Conservation (phyloP, 2,329 filamentous ascomycete genomes). For the Dothistroma septosporum region DNA sequence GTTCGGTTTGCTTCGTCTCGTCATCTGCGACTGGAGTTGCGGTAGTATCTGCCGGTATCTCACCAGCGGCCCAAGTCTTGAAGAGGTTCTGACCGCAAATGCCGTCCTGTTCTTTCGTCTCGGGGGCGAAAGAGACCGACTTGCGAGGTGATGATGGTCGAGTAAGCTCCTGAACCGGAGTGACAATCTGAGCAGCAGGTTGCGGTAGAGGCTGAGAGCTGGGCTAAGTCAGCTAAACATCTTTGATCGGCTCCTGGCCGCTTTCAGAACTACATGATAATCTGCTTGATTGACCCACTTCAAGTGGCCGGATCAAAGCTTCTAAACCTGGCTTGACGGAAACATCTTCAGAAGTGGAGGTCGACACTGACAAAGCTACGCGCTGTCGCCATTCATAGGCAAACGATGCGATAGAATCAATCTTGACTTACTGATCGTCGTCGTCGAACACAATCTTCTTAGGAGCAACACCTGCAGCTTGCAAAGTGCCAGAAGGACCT, state of each 20-base stretch:
- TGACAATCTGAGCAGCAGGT: not conserved
- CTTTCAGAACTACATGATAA: too few species aligned
- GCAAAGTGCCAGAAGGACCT: constrained; percentile 12
- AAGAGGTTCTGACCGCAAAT: constrained; percentile 51
- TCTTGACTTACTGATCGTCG: constrained; percentile 19
- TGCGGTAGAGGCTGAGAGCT: constrained; percentile 2
- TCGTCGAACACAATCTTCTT: constrained; percentile 23
- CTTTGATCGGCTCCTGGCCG: not conserved
- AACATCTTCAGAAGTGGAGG: too few species aligned
- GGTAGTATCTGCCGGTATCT: constrained; percentile 14
- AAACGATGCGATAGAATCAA: not conserved
- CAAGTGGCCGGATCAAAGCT: too few species aligned
- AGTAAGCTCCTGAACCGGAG: not conserved
- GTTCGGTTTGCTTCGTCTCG: constrained; percentile 24
- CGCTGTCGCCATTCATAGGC: not conserved
- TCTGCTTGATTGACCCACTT: not conserved
- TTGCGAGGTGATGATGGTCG: constrained; percentile 38
- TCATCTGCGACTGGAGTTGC: not conserved
- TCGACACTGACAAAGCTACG: not conserved
- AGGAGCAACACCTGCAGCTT: constrained; percentile 15
- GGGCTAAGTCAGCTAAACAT: not conserved
- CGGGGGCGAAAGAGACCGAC: constrained; percentile 61
- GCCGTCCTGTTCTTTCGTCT: constrained; percentile 58
- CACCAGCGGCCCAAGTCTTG: constrained; percentile 44
- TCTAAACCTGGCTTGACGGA: too few species aligned